These are phyloP conservation scores for Phytophthora fragariae DNA, from an alignment of 352 stramenopile species.

Conservation along the genomic window DNA sequence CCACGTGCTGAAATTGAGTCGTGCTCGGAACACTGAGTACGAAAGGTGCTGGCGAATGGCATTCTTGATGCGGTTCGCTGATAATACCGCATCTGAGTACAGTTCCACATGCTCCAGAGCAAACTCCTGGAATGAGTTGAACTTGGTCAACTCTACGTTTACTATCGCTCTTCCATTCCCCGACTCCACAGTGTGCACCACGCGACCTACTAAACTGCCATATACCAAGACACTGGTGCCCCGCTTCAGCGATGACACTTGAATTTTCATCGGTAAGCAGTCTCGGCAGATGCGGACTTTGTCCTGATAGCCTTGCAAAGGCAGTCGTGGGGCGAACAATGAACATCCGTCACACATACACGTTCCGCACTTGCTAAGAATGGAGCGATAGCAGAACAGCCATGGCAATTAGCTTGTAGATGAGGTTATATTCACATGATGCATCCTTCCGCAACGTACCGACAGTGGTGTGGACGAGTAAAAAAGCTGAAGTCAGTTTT, in stretches of 20 bases:
- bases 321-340: conserved; percentile 61
- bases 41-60: conserved; percentile 68
- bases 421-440: no score
- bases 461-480: conserved; percentile 72
- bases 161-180: conserved; percentile 55
- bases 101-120: conserved; percentile 62
- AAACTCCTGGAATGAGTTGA: conserved; percentile 41
- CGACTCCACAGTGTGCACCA: conserved; percentile 56
- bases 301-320: conserved; percentile 79
- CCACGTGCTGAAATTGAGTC: conserved; percentile 81
- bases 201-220: conserved; percentile 51
- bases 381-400: no score
- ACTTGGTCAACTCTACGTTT: conserved; percentile 48
- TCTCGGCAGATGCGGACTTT: conserved; percentile 75
- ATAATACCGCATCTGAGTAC: conserved; percentile 72
- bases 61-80: conserved; percentile 78
- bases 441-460: conserved; percentile 27
- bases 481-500: conserved; percentile 65
- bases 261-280: conserved; percentile 66
- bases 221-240: conserved; percentile 70
- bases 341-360: conserved; percentile 79
- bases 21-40: conserved; percentile 67
- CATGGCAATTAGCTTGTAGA: no score
- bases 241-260: conserved; percentile 55
- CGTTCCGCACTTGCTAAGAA: conserved; percentile 65